These are phyloP conservation scores for Lupinus albus DNA, from an alignment of 306 rosid genomes.

Conservation along the genomic window DNA sequence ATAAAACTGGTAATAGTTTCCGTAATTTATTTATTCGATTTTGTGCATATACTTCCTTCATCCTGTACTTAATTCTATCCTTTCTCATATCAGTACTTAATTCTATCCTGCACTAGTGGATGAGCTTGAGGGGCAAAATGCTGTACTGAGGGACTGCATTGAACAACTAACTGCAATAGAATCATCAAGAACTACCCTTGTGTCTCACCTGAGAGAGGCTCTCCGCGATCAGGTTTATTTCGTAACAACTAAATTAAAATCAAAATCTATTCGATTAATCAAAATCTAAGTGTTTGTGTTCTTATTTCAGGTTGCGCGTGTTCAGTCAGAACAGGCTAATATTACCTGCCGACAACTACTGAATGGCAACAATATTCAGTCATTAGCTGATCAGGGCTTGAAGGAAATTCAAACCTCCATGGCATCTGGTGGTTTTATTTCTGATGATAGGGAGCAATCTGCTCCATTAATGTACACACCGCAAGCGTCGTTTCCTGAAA, in stretches of 20 bases:
- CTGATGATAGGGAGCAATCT: slow-evolving; percentile 71
- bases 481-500: slow-evolving; percentile 55
- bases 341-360: slow-evolving; percentile 60
- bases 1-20: slow-evolving; percentile 60
- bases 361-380: slow-evolving; percentile 52
- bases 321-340: slow-evolving; percentile 67
- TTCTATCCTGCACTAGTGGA: slow-evolving; percentile 59
- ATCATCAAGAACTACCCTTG: slow-evolving; percentile 79
- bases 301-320: slow-evolving; percentile 71
- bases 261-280: slow-evolving; percentile 4
- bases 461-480: slow-evolving; percentile 77
- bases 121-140: slow-evolving; percentile 82
- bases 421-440: slow-evolving; percentile 55
- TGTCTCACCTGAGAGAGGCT: slow-evolving; percentile 84
- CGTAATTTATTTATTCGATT: slow-evolving; percentile 26
- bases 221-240: slow-evolving; percentile 84
- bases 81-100: slow-evolving; percentile 36
- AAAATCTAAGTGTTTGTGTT: slow-evolving; percentile 20
- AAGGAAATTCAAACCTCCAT: slow-evolving; percentile 71
- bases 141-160: slow-evolving; percentile 68
- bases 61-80: slow-evolving; percentile 30
- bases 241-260: slow-evolving; percentile 16
- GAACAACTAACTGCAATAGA: slow-evolving; percentile 75
- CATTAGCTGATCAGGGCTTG: slow-evolving; percentile 57
- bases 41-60: slow-evolving; percentile 2